phyloP scores from a whole-genome alignment of 2,329 filamentous ascomycete species.

The Thielaviopsis cerberus region DNA sequence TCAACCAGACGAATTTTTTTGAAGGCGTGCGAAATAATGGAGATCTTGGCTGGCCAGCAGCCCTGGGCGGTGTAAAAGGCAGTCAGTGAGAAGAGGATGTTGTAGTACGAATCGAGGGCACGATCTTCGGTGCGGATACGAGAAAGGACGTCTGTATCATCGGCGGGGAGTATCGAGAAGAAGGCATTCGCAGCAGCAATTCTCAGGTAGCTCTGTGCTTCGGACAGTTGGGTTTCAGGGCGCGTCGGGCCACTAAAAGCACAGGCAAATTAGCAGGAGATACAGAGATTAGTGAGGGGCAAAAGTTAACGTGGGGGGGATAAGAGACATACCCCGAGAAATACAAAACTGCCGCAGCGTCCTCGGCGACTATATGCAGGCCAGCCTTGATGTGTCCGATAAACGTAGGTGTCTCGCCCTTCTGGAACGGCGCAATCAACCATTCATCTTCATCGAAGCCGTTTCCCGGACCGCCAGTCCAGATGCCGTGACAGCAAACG shows the following conservation, averaged over 20 bases:
- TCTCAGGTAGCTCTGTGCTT: constrained; percentile 45
- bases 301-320: not conserved
- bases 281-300: not conserved
- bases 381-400: constrained; percentile 55
- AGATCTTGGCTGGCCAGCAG: constrained; percentile 38
- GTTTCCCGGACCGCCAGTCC: constrained; percentile 36
- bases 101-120: constrained; percentile 73
- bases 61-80: constrained; percentile 25
- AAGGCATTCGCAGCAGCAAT: constrained; percentile 29
- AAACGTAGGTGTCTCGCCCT: constrained; percentile 61
- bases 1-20: constrained; percentile 45
- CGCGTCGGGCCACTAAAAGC: constrained; percentile 41
- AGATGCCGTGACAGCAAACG: constrained; percentile 74
- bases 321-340: constrained; percentile 47
- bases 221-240: constrained; percentile 33
- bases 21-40: constrained; percentile 51
- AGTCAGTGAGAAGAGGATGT: constrained; percentile 56
- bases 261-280: not conserved
- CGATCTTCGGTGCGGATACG: constrained; percentile 44
- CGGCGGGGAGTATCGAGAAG: constrained; percentile 22
- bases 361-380: constrained; percentile 30
- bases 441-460: constrained; percentile 42
- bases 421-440: constrained; percentile 62
- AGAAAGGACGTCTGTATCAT: constrained; percentile 1
- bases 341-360: constrained; percentile 33